These are phyloP conservation scores for Aegilops speltoides DNA, from an alignment of 176 grass and related monocot species.

Conservation along the genomic window DNA sequence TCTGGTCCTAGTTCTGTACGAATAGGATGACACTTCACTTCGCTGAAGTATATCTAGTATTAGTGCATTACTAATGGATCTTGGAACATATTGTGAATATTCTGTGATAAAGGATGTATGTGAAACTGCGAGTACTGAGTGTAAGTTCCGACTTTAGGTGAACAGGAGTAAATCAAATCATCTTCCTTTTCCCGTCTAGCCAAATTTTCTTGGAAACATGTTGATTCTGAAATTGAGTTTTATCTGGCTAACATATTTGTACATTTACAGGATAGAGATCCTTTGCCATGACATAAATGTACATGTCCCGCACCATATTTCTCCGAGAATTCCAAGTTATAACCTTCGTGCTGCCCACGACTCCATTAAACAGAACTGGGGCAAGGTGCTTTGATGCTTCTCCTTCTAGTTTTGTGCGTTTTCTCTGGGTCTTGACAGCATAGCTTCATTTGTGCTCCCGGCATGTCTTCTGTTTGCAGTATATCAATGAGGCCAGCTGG, in stretches of 20 bases:
- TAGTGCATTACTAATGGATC: not conserved
- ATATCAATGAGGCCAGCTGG: constrained; percentile 91
- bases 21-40: constrained; percentile 18
- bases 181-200: not conserved
- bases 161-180: not conserved
- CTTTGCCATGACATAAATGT: constrained; percentile 99
- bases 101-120: constrained; percentile 5
- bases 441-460: constrained; percentile 33
- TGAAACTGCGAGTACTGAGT: not conserved
- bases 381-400: constrained; percentile 51
- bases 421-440: constrained; percentile 1
- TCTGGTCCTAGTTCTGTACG: not conserved
- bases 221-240: constrained; percentile 15
- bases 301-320: constrained; percentile 96
- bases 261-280: constrained; percentile 84
- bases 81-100: not conserved
- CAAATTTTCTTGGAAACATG: constrained; percentile 26
- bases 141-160: constrained; percentile 1
- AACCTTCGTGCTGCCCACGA: constrained; percentile 72
- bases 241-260: constrained; percentile 22
- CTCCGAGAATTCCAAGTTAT: constrained; percentile 95
- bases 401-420: not conserved
- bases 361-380: constrained; percentile 87
- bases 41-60: not conserved
- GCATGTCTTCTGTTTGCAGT: constrained; percentile 46